Evolutionary conservation across 176 grass and related monocot species (phyloP).

Genomic region (Carex littledalei): DNA sequence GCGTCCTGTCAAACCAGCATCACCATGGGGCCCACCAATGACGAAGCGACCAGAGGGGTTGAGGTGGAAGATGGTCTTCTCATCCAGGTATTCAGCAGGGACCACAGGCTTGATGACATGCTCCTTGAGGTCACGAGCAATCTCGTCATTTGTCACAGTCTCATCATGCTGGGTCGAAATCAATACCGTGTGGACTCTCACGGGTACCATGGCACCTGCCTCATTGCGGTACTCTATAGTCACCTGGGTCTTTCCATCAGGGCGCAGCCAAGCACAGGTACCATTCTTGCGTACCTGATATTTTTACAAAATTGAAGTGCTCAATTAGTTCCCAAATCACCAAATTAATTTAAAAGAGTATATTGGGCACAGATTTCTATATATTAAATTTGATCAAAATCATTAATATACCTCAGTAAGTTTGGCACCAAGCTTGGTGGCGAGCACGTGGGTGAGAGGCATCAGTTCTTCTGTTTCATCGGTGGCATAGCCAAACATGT

Average conservation of each 20-base stretch:
- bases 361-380: background rate
- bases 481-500: constrained; percentile 27
- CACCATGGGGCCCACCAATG: constrained; percentile 28
- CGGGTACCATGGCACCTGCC: constrained; percentile 27
- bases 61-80: constrained; percentile 38
- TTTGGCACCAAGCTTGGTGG: constrained; percentile 24
- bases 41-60: constrained; percentile 28
- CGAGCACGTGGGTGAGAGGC: constrained; percentile 30
- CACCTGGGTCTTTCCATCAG: constrained; percentile 34
- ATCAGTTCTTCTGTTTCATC: constrained; percentile 28
- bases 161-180: constrained; percentile 32
- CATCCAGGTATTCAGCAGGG: constrained; percentile 24
- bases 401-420: constrained; percentile 19
- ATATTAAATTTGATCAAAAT: background rate
- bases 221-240: constrained; percentile 32
- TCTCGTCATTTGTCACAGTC: constrained; percentile 35
- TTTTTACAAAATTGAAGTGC: background rate
- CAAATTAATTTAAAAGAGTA: background rate
- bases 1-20: constrained; percentile 29
- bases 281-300: constrained; percentile 28
- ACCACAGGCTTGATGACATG: constrained; percentile 33
- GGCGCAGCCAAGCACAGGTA: constrained; percentile 19
- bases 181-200: constrained; percentile 24
- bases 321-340: background rate
- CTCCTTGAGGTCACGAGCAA: constrained; percentile 32